phyloP scores from a whole-genome alignment of 176 grass and related monocot species.

The Triticum turgidum region DNA sequence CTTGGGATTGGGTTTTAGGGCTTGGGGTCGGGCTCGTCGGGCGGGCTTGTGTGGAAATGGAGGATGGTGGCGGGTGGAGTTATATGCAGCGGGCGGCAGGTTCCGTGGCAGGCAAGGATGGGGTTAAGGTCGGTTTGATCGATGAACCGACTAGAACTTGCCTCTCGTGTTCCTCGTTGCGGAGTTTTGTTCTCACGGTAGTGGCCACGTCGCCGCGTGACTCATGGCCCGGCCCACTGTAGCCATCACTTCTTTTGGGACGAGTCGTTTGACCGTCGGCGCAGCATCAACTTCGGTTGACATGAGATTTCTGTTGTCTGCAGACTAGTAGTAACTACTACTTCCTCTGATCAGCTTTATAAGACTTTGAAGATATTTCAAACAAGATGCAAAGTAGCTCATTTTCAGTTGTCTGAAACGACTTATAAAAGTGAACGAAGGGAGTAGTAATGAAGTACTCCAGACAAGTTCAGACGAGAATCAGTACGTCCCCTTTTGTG shows the following conservation, averaged over 20 bases:
- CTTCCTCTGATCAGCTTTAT: too few relatives aligned
- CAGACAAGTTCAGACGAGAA: too few relatives aligned
- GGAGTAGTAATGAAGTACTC: too few relatives aligned
- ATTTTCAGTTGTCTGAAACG: too few relatives aligned
- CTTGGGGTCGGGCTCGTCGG: background rate
- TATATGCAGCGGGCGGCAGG: conserved; percentile 28
- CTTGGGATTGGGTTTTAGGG: background rate
- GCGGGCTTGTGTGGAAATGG: background rate
- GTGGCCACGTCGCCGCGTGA: background rate
- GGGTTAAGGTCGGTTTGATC: conserved; percentile 23
- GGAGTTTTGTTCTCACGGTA: background rate
- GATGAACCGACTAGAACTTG: conserved; percentile 16
- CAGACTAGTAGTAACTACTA: too few relatives aligned
- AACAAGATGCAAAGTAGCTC: too few relatives aligned
- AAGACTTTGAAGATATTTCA: too few relatives aligned
- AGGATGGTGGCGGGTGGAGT: background rate
- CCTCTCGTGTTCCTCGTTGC: conserved; percentile 20
- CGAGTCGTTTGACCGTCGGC: too few relatives aligned
- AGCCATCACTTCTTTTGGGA: background rate
- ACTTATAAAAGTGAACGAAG: too few relatives aligned
- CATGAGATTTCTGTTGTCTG: too few relatives aligned
- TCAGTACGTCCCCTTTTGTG: too few relatives aligned
- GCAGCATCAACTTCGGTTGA: too few relatives aligned
- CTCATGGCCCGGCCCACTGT: background rate
- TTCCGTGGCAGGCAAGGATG: conserved; percentile 54